Percentiles rank a stretch among this genome's conserved stretches.
Conservation (phyloP, 1,284 basidiomycete genomes). For the Irpex lacteus region DNA sequence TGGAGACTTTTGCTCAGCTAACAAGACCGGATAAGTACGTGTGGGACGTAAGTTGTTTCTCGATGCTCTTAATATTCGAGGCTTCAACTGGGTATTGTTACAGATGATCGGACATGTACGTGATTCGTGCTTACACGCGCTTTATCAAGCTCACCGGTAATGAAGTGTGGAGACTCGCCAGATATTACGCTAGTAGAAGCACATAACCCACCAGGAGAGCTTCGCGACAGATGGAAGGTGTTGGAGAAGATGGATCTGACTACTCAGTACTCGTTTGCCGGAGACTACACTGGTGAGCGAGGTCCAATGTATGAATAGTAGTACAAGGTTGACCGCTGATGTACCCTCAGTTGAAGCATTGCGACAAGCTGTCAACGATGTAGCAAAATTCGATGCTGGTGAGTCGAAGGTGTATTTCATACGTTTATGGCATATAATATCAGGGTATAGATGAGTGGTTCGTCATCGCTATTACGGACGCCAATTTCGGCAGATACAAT, state of each 20-base stretch:
- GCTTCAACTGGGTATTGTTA: background rate
- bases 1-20: slow-evolving; percentile 64
- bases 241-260: slow-evolving; percentile 67
- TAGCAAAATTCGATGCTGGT: slow-evolving; percentile 63
- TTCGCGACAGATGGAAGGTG: slow-evolving; percentile 61
- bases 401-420: background rate
- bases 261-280: slow-evolving; percentile 65
- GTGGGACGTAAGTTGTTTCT: slow-evolving; percentile 55
- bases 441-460: slow-evolving; percentile 57
- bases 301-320: background rate
- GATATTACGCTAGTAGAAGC: slow-evolving; percentile 51
- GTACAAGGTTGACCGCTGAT: too few species aligned
- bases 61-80: background rate
- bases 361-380: slow-evolving; percentile 54
- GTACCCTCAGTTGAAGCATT: slow-evolving; percentile 54
- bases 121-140: slow-evolving; percentile 4
- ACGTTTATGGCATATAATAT: background rate
- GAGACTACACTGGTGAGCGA: slow-evolving; percentile 56
- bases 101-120: slow-evolving; percentile 66
- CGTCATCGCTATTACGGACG: slow-evolving; percentile 67
- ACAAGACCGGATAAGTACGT: slow-evolving; percentile 66
- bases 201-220: slow-evolving; percentile 44
- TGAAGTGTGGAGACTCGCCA: slow-evolving; percentile 60
- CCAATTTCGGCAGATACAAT: slow-evolving; percentile 61
- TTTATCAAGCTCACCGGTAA: background rate